Conservation (phyloP, 768 basidiomycete genomes). For the Fomitopsis serialis region DNA sequence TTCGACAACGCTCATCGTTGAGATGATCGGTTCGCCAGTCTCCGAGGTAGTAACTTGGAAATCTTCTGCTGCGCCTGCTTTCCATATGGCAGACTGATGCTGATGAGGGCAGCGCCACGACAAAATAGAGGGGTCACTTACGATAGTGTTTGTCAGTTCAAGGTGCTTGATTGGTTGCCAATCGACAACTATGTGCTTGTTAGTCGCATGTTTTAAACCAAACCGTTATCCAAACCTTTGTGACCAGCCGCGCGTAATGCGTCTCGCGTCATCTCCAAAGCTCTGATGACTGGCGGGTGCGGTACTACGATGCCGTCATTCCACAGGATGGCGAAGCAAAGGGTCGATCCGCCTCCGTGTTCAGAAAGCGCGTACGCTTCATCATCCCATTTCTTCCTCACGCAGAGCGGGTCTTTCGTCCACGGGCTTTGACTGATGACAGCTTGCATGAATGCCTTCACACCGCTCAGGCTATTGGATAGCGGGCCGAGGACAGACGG, state of each 20-base stretch:
- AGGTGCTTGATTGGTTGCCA: conserved; percentile 56
- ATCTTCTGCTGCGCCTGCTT: conserved; percentile 16
- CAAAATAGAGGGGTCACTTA: conserved; percentile 22
- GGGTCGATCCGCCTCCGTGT: conserved; percentile 23
- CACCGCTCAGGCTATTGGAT: conserved; percentile 16
- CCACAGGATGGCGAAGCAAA: conserved; percentile 60
- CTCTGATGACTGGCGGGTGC: conserved; percentile 60
- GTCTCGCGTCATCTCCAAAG: conserved; percentile 46
- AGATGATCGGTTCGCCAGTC: conserved; percentile 21
- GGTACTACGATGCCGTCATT: conserved; percentile 57
- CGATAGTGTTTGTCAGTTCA: conserved; percentile 37
- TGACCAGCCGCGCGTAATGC: conserved; percentile 62
- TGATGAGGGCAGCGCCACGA: background rate
- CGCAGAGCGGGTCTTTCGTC: conserved; percentile 32
- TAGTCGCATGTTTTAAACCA: background rate
- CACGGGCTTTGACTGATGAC: conserved; percentile 37
- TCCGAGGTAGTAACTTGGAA: conserved; percentile 8
- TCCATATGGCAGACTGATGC: conserved; percentile 17
- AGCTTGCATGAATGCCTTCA: conserved; percentile 54
- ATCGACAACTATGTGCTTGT: conserved; percentile 45
- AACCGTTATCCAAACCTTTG: conserved; percentile 37
- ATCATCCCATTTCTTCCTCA: conserved; percentile 20
- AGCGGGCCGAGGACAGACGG: conserved; percentile 34
- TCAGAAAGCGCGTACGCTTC: conserved; percentile 21
- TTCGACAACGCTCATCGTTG: conserved; percentile 17